Evolutionary conservation across 2,329 filamentous ascomycete genomes (phyloP), one percentile per base, ranked within the genome.

Genomic region (Calonectria pseudoturangicola): DNA sequence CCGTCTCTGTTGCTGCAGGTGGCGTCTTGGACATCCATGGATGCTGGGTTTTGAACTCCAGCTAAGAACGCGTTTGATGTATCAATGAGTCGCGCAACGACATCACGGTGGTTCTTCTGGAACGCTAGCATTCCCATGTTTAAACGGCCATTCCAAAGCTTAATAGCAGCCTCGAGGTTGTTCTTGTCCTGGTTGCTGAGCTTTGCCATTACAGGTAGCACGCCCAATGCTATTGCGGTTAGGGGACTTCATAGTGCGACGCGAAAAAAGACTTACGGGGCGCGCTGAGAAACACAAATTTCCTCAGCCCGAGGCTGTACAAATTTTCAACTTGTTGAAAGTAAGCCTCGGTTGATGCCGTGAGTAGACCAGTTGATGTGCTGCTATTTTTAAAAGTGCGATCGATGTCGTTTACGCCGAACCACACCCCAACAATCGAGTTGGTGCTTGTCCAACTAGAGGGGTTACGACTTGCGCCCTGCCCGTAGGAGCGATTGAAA

Each of bases 391-490:
- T 28, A 30, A 56, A 66, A 45, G 33, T 43, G 30, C 64, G 48
- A 15, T 39, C 27, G 28, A 66, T 66, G 16, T 66, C 64, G 33
- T 66, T 66, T 5, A 66, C 64, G 15, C 64, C 64, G n/a, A 54
- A 66, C 64, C 64, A 66, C 8, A 56, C 25, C 2, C 64, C 64
- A 1, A 25, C 64, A 2, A 66, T 48, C 10, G 64, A 48, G 51
- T 66, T 66, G 25, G 27, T 54, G 2, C 12, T 54, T 48, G 25
- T 48, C 47, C 33, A 48, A 28, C 48, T 48, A 45, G 6, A 28
- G 0, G 21, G n/a, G 48, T 15, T 45, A n/a, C n/a, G 18, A 21
- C 27, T 6, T 33, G 18, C 47, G 21, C 48, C 9, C 9, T 25
- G 45, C 8, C 45, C 64, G 25, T 66, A 66, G 18, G 56, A 39